Evolutionary conservation across 2,329 filamentous ascomycete genomes (phyloP), one percentile per base, ranked within the genome.

Genomic region (Hypoxylon sp.): DNA sequence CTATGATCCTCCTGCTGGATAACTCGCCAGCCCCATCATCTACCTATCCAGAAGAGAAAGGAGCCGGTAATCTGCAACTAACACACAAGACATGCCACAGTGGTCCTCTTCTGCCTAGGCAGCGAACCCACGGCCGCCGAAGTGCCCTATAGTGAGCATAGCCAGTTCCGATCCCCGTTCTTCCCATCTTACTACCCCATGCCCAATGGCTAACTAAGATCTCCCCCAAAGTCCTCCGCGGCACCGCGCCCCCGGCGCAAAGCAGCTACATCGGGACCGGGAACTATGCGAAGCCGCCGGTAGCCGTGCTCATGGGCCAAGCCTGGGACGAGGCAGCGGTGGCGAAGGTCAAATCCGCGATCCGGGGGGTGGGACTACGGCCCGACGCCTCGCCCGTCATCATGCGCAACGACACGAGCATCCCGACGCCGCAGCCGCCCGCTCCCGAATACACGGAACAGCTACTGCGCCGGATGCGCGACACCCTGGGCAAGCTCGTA

Each of bases 51-150:
- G 6, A 44, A 20, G 16, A 18, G 8, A 8, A 18, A 40, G 16
- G n/a, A n/a, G n/a, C n/a, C 36, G 9, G 36, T 40, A 40, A 40
- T 40, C 36, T 18, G 36, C 16, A 40, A 7, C 16, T 40, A 40
- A 40, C 36, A 20, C 11, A 9, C 18, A 20, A 40, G 36, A n/a
- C 16, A 2, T 40, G 3, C 42, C 8, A 9, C 14, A 68, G 65
- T 68, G 22, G 56, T 60, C 33, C 61, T 68, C 40, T 65, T 68
- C 46, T 68, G 65, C 26, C 44, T 60, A 16, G 65, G 65, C 28
- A 58, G 52, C 11, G 9, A 68, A 4, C 26, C 61, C 22, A 68
- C 65, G 12, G 65, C 61, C 33, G 45, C 57, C 38, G 65, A 68
- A 49, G 4, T 65, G 16, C 65, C 65, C 3, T 65, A 59, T 22